Evolutionary conservation across 371 early-diverging fungal genomes (phyloP).

Genomic region (Nosema granulosis): DNA sequence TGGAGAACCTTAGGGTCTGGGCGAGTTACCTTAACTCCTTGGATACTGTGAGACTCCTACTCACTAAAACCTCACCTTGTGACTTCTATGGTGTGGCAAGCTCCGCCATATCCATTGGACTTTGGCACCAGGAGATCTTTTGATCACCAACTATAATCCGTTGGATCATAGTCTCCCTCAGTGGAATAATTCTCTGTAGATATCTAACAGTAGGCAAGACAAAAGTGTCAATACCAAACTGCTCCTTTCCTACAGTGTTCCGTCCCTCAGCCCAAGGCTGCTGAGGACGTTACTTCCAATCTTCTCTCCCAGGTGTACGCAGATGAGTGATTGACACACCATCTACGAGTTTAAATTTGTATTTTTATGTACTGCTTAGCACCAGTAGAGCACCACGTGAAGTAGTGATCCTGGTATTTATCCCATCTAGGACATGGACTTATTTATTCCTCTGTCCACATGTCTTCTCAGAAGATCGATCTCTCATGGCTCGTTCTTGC

Average conservation of each 20-base stretch:
- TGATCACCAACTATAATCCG: background rate
- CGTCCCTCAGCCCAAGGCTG: background rate
- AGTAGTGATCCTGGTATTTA: background rate
- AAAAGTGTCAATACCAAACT: background rate
- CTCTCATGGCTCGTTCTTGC: too few relatives aligned
- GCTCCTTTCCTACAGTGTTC: background rate
- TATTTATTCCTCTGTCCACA: background rate
- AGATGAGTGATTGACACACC: conserved; percentile 4
- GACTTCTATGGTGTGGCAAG: conserved; percentile 7
- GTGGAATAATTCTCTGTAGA: conserved; percentile 16
- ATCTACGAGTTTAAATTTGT: background rate
- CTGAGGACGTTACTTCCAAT: conserved; percentile 2
- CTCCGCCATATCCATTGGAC: conserved; percentile 12
- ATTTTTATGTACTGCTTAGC: conserved; percentile 14
- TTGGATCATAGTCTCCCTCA: conserved; percentile 4
- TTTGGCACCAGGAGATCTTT: conserved; percentile 13
- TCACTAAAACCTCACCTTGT: conserved; percentile 16
- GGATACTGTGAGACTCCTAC: conserved; percentile 16
- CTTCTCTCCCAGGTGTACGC: conserved; percentile 17
- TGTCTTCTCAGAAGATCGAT: too few relatives aligned
- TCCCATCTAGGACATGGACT: conserved; percentile 1
- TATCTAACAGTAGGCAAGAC: background rate
- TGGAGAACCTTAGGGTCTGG: too few relatives aligned
- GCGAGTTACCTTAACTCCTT: too few relatives aligned
- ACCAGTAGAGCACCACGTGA: conserved; percentile 6